These are phyloP conservation scores for Acanthamoeba triangularis DNA, from an alignment of 208 protist species.

Conservation along the genomic window DNA sequence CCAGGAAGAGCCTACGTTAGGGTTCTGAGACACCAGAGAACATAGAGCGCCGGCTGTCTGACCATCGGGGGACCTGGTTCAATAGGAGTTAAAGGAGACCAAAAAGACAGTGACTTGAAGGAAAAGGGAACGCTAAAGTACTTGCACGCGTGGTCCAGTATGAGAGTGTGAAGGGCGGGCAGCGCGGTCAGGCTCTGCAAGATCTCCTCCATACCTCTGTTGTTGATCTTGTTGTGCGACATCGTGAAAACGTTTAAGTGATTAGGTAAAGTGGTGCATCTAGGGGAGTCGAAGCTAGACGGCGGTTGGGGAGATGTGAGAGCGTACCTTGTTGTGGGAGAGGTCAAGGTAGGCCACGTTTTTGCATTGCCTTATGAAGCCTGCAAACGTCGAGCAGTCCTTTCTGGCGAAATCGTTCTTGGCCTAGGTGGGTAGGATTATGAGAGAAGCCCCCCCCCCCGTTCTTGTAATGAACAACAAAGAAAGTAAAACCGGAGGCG, in stretches of 20 bases:
- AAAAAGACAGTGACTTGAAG: background rate
- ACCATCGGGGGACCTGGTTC: background rate
- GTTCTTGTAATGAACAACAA: background rate
- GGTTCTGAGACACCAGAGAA: background rate
- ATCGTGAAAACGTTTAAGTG: background rate
- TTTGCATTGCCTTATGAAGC: background rate
- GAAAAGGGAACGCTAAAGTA: background rate
- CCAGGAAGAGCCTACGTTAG: background rate
- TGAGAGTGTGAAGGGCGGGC: background rate
- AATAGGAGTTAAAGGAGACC: background rate
- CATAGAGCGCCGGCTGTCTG: background rate
- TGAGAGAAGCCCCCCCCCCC: background rate
- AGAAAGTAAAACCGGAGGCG: too few species aligned
- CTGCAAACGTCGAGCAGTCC: slow-evolving; percentile 8
- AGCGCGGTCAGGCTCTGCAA: background rate
- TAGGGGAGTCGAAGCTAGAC: too few species aligned
- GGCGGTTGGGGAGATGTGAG: too few species aligned
- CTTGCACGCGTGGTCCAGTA: slow-evolving; percentile 18
- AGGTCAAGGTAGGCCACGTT: slow-evolving; percentile 57
- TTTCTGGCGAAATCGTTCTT: background rate
- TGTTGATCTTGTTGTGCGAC: background rate
- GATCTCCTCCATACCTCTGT: background rate
- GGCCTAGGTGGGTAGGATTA: background rate
- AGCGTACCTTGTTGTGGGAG: slow-evolving; percentile 11
- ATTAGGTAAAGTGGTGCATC: background rate